Base-by-base conservation (phyloP, 768 basidiomycete genomes). In the Dacryopinax primogenitus region DNA sequence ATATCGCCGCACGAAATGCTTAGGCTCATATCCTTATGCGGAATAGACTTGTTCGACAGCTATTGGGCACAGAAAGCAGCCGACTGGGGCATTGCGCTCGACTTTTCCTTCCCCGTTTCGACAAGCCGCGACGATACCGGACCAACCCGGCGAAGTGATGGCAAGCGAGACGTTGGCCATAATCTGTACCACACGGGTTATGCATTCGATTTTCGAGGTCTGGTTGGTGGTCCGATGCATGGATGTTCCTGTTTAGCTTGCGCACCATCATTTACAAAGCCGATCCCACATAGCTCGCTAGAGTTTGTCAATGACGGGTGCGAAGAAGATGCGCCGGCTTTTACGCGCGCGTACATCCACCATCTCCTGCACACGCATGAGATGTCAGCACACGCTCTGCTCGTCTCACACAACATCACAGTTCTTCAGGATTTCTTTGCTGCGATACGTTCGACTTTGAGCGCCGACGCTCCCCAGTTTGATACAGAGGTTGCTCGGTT, bases 281-380 rank as follows among this genome's bases (percentile, higher is more conserved):
- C 68, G 30, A 26, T 73, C n/a, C 44, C 36, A 7, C 72, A 71
- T 23, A 70, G 72, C 39, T 44, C 51, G 21, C 39, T 69, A 21
- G 71, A 70, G 30, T 68, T 64, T 0, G 70, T 35, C 30, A 34
- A 66, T 1, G 44, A 33, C 9, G 51, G 15, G 30, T n/a, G 63
- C 36, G 32, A 34, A 67, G 65, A 66, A 28, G 69, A 70, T 21
- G 12, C 45, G 1, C 26, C 23, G 11, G 73, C 77, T 0, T 77
- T 73, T 67, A 78, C 76, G n/a, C 75, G 78, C 23, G 86, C 87
- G 1, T 94, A 93, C 69, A 62, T 91, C 33, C 90, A 94, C 71
- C 91, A 94, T 69, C 82, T 94, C 15, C 76, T 92, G 35, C 85
- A 87, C 63, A 91, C 91, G 4, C 92, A 93, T 73, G 92, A 94